phyloP scores from a whole-genome alignment of 257 asterid genomes.

The Leonotis leonurus region DNA sequence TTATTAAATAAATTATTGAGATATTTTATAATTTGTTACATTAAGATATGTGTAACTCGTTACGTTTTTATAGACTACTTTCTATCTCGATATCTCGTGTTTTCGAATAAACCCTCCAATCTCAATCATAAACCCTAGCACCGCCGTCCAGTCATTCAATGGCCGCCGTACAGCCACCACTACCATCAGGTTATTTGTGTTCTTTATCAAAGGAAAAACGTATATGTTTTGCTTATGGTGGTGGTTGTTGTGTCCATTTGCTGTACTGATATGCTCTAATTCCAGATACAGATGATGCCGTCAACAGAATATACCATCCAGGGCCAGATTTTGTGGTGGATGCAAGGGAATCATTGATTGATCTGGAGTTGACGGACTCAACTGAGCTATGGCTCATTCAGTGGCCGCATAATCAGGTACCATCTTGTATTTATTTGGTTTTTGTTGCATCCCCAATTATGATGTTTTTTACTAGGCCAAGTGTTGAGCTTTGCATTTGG shows the following conservation, averaged over 20 bases:
- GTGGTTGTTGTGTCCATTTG: neutral
- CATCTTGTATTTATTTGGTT: neutral
- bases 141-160: too few species aligned
- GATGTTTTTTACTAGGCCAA: neutral
- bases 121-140: too few species aligned
- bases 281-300: slow-evolving; percentile 21
- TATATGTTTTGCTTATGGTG: neutral
- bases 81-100: too few species aligned
- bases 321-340: slow-evolving; percentile 44
- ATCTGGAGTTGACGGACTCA: slow-evolving; percentile 37
- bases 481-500: neutral
- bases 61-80: too few species aligned
- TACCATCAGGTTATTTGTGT: too few species aligned
- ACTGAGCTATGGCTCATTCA: slow-evolving; percentile 76
- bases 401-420: slow-evolving; percentile 56
- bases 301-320: slow-evolving; percentile 32
- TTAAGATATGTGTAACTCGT: too few species aligned
- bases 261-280: neutral
- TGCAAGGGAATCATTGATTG: slow-evolving; percentile 42
- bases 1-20: too few species aligned
- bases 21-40: too few species aligned
- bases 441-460: neutral
- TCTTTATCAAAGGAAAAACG: too few species aligned
- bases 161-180: too few species aligned
- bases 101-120: too few species aligned